A percentile compares a stretch with the other conserved stretches of the same genome.
phyloP scores from a whole-genome alignment of 129 eudicot genomes.

The Pittosporum tobira region DNA sequence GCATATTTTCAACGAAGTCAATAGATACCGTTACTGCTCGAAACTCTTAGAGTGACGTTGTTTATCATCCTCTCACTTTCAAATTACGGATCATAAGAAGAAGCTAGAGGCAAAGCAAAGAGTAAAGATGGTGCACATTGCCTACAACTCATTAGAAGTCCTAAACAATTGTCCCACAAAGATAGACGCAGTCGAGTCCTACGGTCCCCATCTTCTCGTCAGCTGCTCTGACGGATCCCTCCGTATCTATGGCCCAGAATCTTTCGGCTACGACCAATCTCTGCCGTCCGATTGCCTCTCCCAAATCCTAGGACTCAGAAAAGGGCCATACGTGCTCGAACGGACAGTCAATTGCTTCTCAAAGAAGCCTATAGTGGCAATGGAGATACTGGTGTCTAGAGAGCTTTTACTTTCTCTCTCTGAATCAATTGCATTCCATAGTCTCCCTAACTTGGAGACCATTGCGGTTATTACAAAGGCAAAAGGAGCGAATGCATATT shows the following conservation, averaged over 20 bases:
- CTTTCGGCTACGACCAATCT: slow-evolving; percentile 21
- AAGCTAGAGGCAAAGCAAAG: too few species aligned
- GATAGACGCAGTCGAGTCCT: slow-evolving; percentile 7
- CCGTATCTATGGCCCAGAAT: slow-evolving; percentile 62
- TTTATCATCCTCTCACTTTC: too few species aligned
- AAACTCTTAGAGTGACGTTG: too few species aligned
- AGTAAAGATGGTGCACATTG: slow-evolving; percentile 5
- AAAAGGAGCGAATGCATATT: slow-evolving; percentile 68
- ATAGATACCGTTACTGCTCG: too few species aligned
- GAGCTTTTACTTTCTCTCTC: slow-evolving; percentile 72
- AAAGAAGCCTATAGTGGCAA: slow-evolving; percentile 49
- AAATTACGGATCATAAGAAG: too few species aligned
- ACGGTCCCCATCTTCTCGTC: slow-evolving; percentile 48
- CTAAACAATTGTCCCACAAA: not conserved
- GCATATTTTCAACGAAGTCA: too few species aligned
- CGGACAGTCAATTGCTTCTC: slow-evolving; percentile 58
- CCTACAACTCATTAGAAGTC: slow-evolving; percentile 3
- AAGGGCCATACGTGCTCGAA: slow-evolving; percentile 58
- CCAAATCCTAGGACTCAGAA: slow-evolving; percentile 31
- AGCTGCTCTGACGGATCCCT: slow-evolving; percentile 76
- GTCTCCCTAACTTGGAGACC: slow-evolving; percentile 68
- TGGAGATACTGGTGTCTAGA: slow-evolving; percentile 53
- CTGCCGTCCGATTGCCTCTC: slow-evolving; percentile 33
- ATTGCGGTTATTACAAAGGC: slow-evolving; percentile 78
- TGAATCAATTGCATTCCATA: slow-evolving; percentile 65